Base-by-base conservation (phyloP, 805 yeast genomes). In the Brettanomyces nanus region DNA sequence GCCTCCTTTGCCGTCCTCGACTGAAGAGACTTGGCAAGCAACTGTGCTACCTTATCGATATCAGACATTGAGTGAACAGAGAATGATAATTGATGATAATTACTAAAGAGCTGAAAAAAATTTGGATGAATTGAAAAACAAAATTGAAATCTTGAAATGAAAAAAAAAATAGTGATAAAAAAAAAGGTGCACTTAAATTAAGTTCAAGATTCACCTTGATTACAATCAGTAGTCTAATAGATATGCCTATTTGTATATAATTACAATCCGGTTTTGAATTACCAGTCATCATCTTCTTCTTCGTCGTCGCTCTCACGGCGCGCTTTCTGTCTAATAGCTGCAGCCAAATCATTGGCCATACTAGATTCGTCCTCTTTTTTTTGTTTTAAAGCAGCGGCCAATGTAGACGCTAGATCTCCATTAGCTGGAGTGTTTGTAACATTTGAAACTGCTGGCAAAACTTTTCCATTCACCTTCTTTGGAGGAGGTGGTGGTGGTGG, bases 301-400 rank as follows among this genome's bases (percentile, higher is more conserved):
- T 80, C 89, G 13, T 77, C 87, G 39, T 77, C 85, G 44, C 80
- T 76, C 28, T 75, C 82, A 13, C 85, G 74, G 39, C 69, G 64
- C 3, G 85, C 85, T 55, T 92, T 73, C 37, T 78, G 83, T 54
- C 81, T 83, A 49, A 87, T 71, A 1, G 95, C 95, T 42, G 84
- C 85, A 1, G 95, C 95, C 42, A 87, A 65, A 5, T 90, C 87
- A n/a, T 86, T 89, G 10, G 90, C 92, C 48, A 85, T 65, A 1
- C 66, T 60, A 13, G 63, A 62, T 43, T 78, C 85, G 39, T 73
- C 81, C 40, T 70, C 71, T 47, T 77, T 70, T 60, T 77, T 77
- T 15, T 78, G 76, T 58, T 65, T 67, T 47, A 82, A 56, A 0
- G 89, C 89, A 37, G 76, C 79, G 1, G 89, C 89, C 21, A 81